phyloP scores from a whole-genome alignment of 2,329 filamentous ascomycete species.

The Zymoseptoria tritici region DNA sequence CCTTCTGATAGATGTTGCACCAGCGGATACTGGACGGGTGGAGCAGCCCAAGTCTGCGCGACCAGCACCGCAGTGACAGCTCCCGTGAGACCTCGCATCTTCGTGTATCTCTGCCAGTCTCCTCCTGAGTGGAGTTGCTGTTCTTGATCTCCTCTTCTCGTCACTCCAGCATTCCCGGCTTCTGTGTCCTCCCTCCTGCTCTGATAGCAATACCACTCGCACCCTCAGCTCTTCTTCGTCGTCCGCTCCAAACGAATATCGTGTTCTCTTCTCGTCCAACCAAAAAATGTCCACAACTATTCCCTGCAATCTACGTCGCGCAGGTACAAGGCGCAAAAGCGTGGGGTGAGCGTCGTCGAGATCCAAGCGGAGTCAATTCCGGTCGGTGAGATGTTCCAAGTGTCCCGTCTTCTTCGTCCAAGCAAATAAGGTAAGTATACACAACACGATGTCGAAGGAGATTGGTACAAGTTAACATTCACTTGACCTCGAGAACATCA shows the following conservation, averaged over 20 bases:
- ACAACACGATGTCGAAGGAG: no score
- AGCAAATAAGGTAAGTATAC: not conserved
- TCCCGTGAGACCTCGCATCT: not conserved
- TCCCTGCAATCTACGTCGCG: not conserved
- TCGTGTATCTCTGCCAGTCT: not conserved
- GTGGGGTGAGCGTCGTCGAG: no score
- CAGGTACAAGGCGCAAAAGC: not conserved
- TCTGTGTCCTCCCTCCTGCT: no score
- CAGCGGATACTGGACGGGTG: conserved; percentile 13
- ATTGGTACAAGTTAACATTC: no score
- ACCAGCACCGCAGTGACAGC: conserved; percentile 5
- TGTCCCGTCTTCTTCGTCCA: not conserved
- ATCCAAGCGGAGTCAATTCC: not conserved
- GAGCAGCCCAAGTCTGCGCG: conserved; percentile 11
- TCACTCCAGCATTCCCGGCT: not conserved
- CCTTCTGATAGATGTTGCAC: not conserved
- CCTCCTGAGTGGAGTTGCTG: not conserved
- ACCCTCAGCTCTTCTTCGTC: not conserved
- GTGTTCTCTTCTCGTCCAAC: not conserved
- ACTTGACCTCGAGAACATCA: no score
- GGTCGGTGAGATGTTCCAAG: not conserved
- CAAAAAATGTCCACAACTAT: not conserved
- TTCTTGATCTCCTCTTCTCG: not conserved
- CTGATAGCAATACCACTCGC: not conserved
- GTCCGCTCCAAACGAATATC: not conserved